Evolutionary conservation across 768 basidiomycete species (phyloP), one percentile per base, ranked within the genome.

Genomic region (Tricholoma flavovirens): DNA sequence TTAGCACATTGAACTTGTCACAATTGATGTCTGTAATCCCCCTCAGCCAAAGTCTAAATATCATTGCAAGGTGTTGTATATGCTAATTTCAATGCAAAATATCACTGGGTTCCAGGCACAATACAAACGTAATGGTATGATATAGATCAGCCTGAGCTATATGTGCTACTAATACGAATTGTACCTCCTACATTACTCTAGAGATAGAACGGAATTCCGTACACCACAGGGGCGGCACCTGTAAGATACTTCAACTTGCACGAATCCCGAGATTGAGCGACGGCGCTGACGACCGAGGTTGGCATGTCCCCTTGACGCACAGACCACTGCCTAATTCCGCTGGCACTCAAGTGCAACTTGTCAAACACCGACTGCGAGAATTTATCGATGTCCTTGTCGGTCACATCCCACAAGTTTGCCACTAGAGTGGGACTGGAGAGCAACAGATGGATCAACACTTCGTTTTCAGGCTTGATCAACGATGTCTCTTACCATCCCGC

Each of bases 341-440:
- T 66, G 2, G 66, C 66, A 11, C 64, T 71, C 54, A 98, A 73
- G 1, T 74, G 73, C 24, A 96, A 69, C 60, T 83, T 81, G 60
- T 86, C 84, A 62, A 97, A 87, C 14, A 97, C 93, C 0, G 86
- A 75, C 59, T 87, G 83, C 2, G 94, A 88, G 60, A 97, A 84
- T 62, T 90, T 90, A 76, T 99, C 96, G 63, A 98, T 96, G 66
- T 99, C 97, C 46, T 87, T 82, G 74, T 99, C 97, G 0, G 96
- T 98, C 7, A 98, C 97, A 64, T 98, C 97, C 97, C 97, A 99
- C 4, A 98, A 75, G 65, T 96, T 98, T 0, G 92, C 97, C 11
- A 98, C 84, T 30, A 98, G 77, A 1, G 93, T 88, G 15, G 97
- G 96, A 59, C 96, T 94, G 32, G 58, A 12, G 11, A 32, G 21